Percentiles rank a stretch among this genome's conserved stretches.
Conservation (phyloP, 148 eudicot species). For the Vaccinium myrtillus region DNA sequence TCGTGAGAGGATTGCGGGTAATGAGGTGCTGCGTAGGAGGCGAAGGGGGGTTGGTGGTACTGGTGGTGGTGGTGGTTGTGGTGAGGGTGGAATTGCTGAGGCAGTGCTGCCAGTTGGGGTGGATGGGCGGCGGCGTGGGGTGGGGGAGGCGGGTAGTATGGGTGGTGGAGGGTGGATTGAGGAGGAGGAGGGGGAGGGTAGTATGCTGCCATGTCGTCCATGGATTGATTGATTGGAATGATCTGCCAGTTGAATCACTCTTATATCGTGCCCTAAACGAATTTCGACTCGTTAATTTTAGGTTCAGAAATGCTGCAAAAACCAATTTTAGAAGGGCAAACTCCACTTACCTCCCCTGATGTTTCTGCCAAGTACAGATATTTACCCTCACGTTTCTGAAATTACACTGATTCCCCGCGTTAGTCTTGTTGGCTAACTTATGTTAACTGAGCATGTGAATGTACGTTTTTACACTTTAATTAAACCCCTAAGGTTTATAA, state of each 20-base stretch:
- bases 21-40: constrained; percentile 29
- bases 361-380: no score
- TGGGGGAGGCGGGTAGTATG: constrained; percentile 39
- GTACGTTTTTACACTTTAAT: no score
- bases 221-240: neutral
- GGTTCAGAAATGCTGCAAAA: no score
- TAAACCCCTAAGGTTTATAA: no score
- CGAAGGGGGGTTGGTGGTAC: constrained; percentile 22
- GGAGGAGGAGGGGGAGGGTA: constrained; percentile 39
- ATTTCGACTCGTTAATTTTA: neutral
- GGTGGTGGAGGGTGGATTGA: constrained; percentile 29
- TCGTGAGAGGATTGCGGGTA: constrained; percentile 38
- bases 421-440: no score
- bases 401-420: no score
- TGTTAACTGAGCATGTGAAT: no score
- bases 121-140: constrained; percentile 27
- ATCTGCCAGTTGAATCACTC: neutral
- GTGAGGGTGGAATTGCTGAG: constrained; percentile 28
- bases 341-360: no score
- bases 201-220: constrained; percentile 55
- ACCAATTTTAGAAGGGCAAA: no score
- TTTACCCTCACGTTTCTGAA: no score
- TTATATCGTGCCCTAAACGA: constrained; percentile 16
- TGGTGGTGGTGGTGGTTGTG: constrained; percentile 22
- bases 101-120: constrained; percentile 27